Evolutionary conservation across 1,284 basidiomycete genomes (phyloP).

Genomic region (Porogramme epimiltina): DNA sequence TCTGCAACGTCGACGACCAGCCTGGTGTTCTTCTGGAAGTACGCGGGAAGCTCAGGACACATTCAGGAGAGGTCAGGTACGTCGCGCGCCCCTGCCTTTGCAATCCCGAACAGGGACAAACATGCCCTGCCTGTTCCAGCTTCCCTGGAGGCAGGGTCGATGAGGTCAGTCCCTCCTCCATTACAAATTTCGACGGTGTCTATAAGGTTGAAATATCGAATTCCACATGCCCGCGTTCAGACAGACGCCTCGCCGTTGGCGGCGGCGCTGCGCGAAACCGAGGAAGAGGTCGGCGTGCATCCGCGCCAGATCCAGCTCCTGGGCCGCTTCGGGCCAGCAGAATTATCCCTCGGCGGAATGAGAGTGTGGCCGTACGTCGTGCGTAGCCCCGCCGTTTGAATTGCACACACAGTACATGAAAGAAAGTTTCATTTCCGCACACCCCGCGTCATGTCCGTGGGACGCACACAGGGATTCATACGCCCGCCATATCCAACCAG

Average conservation of each 20-base stretch:
- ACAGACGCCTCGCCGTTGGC: slow-evolving; percentile 54
- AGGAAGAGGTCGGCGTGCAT: slow-evolving; percentile 70
- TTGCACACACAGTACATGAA: no score
- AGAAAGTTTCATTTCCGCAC: no score
- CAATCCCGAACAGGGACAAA: not conserved
- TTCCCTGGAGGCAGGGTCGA: slow-evolving; percentile 81
- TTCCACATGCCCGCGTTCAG: slow-evolving; percentile 33
- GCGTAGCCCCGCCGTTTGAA: slow-evolving; percentile 31
- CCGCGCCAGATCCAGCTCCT: slow-evolving; percentile 62
- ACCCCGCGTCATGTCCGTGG: no score
- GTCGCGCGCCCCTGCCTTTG: slow-evolving; percentile 22
- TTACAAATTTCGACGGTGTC: no score
- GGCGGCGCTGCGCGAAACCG: slow-evolving; percentile 70
- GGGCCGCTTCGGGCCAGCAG: slow-evolving; percentile 63
- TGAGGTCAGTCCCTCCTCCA: slow-evolving; percentile 41
- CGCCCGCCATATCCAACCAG: slow-evolving; percentile 19
- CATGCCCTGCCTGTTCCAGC: slow-evolving; percentile 39
- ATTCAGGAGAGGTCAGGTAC: slow-evolving; percentile 83
- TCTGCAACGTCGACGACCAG: slow-evolving; percentile 67
- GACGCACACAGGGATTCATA: slow-evolving; percentile 62
- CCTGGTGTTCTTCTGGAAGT: slow-evolving; percentile 76
- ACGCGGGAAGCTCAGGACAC: slow-evolving; percentile 66
- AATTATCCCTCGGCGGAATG: slow-evolving; percentile 60
- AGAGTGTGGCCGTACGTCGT: slow-evolving; percentile 78
- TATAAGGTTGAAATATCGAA: no score